Evolutionary conservation across 2,329 filamentous ascomycete genomes (phyloP), one percentile per base, ranked within the genome.

Genomic region (Neobulgaria alba): DNA sequence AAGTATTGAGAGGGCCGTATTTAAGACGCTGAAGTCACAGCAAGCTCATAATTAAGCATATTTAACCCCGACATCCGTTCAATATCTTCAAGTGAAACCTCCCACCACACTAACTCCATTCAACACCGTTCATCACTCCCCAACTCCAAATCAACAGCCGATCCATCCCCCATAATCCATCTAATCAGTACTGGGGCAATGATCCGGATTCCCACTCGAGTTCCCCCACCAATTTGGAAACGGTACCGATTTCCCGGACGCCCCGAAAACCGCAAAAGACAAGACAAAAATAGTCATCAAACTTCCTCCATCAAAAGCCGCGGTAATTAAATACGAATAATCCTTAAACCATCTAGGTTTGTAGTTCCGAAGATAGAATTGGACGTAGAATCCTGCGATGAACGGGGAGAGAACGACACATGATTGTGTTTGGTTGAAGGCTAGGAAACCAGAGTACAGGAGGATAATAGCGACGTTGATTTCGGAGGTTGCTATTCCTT

Each of bases 391-490:
- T 16, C 69, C 70, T 16, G 69, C 43, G 1, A 66, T 53, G 36
- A 67, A 5, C 52, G 65, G 63, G 51, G 65, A 72, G 41, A 71
- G 56, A 36, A 76, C 56, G 19, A 75, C 68, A 44, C 72, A 75
- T 2, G 73, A 76, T 53, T 76, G 73, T 0, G 66, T 69, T 32
- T 62, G 57, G 54, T 75, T 73, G 58, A 73, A 75, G 0, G 72
- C 71, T 39, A 76, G 69, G 39, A 62, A 74, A 10, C 71, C 72
- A 7, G 69, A 67, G 40, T 65, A 75, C 48, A 73, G 70, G 39
- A 75, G 67, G 41, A 75, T 67, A 47, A 74, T 71, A 0, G 72
- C 64, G 38, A 75, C 50, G 50, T 75, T 76, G 57, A 75, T 57
- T 10, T 71, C 66, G 2, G 47, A 42, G 2, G 67, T 44, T 0